These are phyloP conservation scores for Ricinus communis DNA, from an alignment of 345 rosid genomes.

Conservation along the genomic window DNA sequence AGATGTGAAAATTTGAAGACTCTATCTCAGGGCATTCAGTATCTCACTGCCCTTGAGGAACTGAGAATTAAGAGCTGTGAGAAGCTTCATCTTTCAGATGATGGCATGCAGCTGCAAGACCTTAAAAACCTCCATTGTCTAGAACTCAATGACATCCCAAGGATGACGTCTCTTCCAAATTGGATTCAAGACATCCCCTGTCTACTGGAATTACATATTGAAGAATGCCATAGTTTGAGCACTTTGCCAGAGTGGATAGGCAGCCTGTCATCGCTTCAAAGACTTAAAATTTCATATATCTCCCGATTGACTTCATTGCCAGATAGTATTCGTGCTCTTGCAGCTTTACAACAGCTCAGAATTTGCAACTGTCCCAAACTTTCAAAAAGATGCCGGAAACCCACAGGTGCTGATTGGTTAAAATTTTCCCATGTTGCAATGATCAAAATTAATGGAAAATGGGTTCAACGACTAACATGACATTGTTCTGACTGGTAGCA, in stretches of 20 bases:
- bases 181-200: constrained; percentile 2
- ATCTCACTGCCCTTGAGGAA: constrained; percentile 9
- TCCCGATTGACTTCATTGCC: constrained; percentile 1
- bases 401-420: neutral
- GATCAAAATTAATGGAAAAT: neutral
- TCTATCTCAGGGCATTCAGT: neutral
- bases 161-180: constrained; percentile 5
- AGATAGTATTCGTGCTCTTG: neutral
- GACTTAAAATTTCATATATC: neutral
- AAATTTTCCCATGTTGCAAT: neutral
- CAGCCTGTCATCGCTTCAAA: constrained; percentile 12
- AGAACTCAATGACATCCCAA: neutral
- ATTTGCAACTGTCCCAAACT: neutral
- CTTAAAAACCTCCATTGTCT: neutral
- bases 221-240: neutral
- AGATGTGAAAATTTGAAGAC: neutral
- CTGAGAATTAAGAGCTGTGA: neutral
- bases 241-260: constrained; percentile 14
- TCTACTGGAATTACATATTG: neutral
- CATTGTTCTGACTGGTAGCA: neutral
- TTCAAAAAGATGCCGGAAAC: neutral
- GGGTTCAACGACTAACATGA: neutral
- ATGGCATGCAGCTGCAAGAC: neutral
- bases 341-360: neutral
- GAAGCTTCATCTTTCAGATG: neutral